Evolutionary conservation across 179 eudicot genomes (phyloP), one percentile per base, ranked within the genome.

Genomic region (Heliamphora ciliata): DNA sequence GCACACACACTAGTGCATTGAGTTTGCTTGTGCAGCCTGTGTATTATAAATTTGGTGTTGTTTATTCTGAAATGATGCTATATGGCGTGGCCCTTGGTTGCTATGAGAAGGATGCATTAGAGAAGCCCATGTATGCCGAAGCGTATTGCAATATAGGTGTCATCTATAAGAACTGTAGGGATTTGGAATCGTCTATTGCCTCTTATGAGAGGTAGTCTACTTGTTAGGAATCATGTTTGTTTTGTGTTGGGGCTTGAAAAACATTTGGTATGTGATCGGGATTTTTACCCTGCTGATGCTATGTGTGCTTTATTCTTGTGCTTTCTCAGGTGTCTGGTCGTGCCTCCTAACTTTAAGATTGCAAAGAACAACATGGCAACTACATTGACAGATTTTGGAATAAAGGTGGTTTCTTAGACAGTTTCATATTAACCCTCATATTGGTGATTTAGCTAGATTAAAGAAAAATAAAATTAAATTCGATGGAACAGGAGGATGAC

Each of bases 81-180:
- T 97, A 92, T 87, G 99, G 94, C 80, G 85, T 89, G 78, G 99
- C 99, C 75, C 98, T 97, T 83, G 84, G 88, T 71, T 97, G 97
- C 87, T 97, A 97, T 81, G 99, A 97, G 86, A 97, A 91, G 90
- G 99, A 98, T 85, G 99, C 97, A 80, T 80, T 93, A 74, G 97
- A 93, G 86, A 91, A 97, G 83, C 99, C 99, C 65, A 94, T 97
- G 99, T 97, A 97, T 89, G 97, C 99, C 77, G 99, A 97, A 91
- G 99, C 99, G 69, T 97, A 92, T 85, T 97, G 99, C 90, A 97
- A 97, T 86, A 97, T 97, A 98, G 99, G 99, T 82, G 99, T 97
- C 83, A 97, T 97, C 77, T 97, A 82, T 89, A 97, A 97, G 87
- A 97, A 97, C 83, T 90, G 97, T 81, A 97, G 97, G 84, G 98